Conservation (phyloP, 2,329 filamentous ascomycete species). For the Epichloe uncinata region DNA sequence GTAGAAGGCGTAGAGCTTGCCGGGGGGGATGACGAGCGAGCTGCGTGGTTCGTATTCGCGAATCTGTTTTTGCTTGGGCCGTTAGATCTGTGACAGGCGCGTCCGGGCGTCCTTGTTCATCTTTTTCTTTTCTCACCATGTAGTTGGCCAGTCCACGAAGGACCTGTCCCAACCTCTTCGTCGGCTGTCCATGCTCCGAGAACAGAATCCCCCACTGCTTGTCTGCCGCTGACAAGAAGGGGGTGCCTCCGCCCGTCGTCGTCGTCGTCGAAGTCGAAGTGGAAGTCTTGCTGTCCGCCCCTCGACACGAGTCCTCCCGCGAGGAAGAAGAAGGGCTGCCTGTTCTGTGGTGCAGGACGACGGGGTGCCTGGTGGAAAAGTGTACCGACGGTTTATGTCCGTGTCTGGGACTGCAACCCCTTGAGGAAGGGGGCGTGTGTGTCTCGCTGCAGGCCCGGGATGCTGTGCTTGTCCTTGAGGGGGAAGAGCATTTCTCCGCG, state of each 20-base stretch:
- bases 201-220: conserved; percentile 68
- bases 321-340: not conserved
- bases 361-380: conserved; percentile 17
- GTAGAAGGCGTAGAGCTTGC: conserved; percentile 66
- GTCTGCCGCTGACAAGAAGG: conserved; percentile 37
- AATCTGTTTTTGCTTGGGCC: conserved; percentile 12
- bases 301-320: not conserved
- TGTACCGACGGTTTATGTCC: conserved; percentile 17
- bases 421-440: conserved; percentile 3
- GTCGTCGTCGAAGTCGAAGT: no score
- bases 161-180: conserved; percentile 54
- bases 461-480: not conserved
- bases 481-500: not conserved
- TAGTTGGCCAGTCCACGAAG: conserved; percentile 61
- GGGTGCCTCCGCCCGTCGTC: not conserved
- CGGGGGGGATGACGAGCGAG: conserved; percentile 55
- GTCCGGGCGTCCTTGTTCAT: not conserved
- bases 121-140: conserved; percentile 38
- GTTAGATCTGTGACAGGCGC: not conserved
- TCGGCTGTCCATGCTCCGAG: conserved; percentile 51
- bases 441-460: not conserved
- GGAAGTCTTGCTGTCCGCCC: not conserved
- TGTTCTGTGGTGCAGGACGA: conserved; percentile 13
- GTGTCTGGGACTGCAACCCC: conserved; percentile 4
- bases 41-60: conserved; percentile 17